Conservation (phyloP, 73 alveolate species). For the Tetrahymena malaccensis region DNA sequence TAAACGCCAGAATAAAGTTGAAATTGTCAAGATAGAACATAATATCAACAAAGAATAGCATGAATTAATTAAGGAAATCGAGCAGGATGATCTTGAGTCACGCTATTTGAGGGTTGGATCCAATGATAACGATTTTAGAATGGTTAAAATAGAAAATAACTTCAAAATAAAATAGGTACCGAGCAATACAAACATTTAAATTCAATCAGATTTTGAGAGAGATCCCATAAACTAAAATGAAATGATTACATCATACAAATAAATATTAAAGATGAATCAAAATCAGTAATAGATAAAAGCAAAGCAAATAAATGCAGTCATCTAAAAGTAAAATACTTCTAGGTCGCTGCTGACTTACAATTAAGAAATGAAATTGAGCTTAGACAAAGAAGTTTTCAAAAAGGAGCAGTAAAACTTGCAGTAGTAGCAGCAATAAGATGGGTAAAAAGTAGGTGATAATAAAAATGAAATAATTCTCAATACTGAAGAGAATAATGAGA, state of each 20-base stretch:
- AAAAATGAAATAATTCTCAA: not conserved
- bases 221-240: not conserved
- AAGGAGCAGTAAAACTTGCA: not conserved
- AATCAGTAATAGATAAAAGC: not conserved
- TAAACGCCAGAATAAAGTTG: not conserved
- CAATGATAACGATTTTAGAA: not conserved
- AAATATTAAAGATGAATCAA: not conserved
- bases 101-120: not conserved
- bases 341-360: not conserved
- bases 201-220: not conserved
- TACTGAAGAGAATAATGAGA: not conserved
- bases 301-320: not conserved
- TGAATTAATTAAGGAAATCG: not conserved
- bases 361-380: not conserved
- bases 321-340: not conserved
- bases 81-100: not conserved
- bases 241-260: not conserved
- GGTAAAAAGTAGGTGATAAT: not conserved
- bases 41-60: not conserved
- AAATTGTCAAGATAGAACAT: not conserved
- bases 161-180: not conserved
- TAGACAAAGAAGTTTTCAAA: not conserved
- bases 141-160: not conserved
- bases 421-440: not conserved
- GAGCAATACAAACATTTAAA: not conserved